A percentile compares a stretch with the other conserved stretches of the same genome.
phyloP scores from a whole-genome alignment of 2,329 filamentous ascomycete species.

The Emergomyces orientalis region DNA sequence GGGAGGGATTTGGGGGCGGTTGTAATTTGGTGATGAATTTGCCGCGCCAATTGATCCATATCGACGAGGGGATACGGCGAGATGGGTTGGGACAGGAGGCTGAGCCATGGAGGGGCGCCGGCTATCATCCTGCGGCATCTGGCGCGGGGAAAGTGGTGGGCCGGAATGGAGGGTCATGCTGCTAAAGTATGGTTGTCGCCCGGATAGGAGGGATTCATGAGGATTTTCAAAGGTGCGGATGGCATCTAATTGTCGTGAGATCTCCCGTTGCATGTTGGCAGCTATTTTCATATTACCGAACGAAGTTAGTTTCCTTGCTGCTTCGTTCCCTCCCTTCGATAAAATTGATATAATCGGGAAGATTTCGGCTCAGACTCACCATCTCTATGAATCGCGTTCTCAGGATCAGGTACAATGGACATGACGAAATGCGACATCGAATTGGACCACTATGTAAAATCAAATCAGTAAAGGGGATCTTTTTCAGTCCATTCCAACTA shows the following conservation, averaged over 20 bases:
- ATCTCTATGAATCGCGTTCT: conserved; percentile 71
- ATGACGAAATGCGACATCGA: conserved; percentile 70
- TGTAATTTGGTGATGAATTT: conserved; percentile 62
- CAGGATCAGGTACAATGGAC: conserved; percentile 62
- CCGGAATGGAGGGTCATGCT: conserved; percentile 55
- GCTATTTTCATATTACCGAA: conserved; percentile 27
- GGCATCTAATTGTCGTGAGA: conserved; percentile 52
- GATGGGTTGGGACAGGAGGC: conserved; percentile 69
- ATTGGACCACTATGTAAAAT: conserved; percentile 59
- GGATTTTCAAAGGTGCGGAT: conserved; percentile 49
- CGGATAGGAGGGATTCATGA: conserved; percentile 56
- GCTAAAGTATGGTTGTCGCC: conserved; percentile 57
- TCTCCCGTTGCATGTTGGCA: conserved; percentile 52
- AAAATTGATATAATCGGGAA: neutral
- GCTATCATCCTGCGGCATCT: conserved; percentile 75
- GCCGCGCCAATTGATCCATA: conserved; percentile 74
- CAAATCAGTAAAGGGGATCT: conserved; percentile 2
- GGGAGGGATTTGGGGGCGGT: conserved; percentile 59
- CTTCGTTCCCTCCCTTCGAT: neutral
- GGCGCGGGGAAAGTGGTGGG: conserved; percentile 74
- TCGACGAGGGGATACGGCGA: conserved; percentile 67
- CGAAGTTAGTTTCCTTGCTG: conserved; percentile 10
- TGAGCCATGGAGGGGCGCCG: conserved; percentile 63
- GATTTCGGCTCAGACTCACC: conserved; percentile 47
- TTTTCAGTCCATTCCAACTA: neutral